phyloP scores from a whole-genome alignment of 345 rosid species.

The Eucalyptus regnans region DNA sequence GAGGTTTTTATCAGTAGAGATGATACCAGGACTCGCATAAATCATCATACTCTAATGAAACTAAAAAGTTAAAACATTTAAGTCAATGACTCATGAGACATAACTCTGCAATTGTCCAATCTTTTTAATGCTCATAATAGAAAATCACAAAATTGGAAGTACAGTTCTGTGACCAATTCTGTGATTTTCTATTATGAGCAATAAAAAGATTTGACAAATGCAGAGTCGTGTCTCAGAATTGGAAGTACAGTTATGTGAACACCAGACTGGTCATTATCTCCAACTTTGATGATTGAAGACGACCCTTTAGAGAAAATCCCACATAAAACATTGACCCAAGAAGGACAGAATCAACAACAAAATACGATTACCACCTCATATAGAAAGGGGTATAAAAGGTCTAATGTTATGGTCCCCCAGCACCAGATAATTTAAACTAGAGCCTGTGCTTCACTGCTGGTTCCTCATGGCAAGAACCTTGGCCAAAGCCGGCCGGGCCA shows the following conservation, averaged over 20 bases:
- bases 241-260: not conserved
- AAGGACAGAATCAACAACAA: not conserved
- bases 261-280: not conserved
- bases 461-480: slow-evolving; percentile 41
- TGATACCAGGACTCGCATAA: not conserved
- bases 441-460: not conserved
- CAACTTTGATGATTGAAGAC: not conserved
- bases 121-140: not conserved
- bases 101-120: not conserved
- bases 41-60: not conserved
- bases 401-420: slow-evolving; percentile 50
- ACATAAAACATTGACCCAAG: not conserved
- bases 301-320: not conserved
- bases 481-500: slow-evolving; percentile 22
- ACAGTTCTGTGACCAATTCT: no score
- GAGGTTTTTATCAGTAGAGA: not conserved
- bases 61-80: not conserved
- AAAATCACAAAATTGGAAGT: not conserved
- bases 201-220: no score
- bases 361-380: not conserved
- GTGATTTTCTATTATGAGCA: no score
- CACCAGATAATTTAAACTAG: not conserved
- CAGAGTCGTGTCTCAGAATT: no score
- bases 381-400: slow-evolving; percentile 27
- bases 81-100: not conserved